Percentiles rank a stretch among this genome's conserved stretches.
These are phyloP conservation scores for Ophiocordyceps polyrhachis-furcata DNA, from an alignment of 2,329 filamentous ascomycete species.

Conservation along the genomic window DNA sequence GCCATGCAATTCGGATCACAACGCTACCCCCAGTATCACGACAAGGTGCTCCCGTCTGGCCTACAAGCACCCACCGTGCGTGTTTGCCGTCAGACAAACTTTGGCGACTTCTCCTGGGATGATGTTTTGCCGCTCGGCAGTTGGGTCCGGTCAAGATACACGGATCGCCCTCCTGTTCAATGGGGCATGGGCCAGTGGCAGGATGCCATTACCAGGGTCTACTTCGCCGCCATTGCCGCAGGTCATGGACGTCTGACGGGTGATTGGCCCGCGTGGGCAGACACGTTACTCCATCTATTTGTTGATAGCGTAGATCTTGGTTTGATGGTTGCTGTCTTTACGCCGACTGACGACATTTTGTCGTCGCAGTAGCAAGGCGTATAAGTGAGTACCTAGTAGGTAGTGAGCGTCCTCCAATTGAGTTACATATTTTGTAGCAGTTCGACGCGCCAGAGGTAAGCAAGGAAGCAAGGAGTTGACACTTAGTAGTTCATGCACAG, in stretches of 20 bases:
- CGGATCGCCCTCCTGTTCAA: neutral
- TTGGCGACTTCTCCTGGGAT: neutral
- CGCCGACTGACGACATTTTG: neutral
- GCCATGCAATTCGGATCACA: neutral
- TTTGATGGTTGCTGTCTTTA: neutral
- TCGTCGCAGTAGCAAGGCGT: neutral
- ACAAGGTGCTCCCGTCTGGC: neutral
- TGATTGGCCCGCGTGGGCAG: neutral
- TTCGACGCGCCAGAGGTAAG: too few species aligned
- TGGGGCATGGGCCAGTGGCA: neutral
- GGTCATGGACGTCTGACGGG: neutral
- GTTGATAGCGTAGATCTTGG: neutral
- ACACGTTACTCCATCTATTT: neutral
- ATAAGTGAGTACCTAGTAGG: too few species aligned
- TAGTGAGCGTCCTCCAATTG: too few species aligned
- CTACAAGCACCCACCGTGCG: neutral
- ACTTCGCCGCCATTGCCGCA: neutral
- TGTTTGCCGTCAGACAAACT: neutral
- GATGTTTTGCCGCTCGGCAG: neutral
- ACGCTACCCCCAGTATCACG: neutral
- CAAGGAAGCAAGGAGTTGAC: too few species aligned
- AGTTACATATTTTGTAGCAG: too few species aligned
- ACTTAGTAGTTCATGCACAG: too few species aligned
- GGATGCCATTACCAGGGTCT: neutral
- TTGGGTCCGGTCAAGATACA: neutral